phyloP scores from a whole-genome alignment of 2,329 filamentous ascomycete species.

The Fusarium sarcochroum region DNA sequence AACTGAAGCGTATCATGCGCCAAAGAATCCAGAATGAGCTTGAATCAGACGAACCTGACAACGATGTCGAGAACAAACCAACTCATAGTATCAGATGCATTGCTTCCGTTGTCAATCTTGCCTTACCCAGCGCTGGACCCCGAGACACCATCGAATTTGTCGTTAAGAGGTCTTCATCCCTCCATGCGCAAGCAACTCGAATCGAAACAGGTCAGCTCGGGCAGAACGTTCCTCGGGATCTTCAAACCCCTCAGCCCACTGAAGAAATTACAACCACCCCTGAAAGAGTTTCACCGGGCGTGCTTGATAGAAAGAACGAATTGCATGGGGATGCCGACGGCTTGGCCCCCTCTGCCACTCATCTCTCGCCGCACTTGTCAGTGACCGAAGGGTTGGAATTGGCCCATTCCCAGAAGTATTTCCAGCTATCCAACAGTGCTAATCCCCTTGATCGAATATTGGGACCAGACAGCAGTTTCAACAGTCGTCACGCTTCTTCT shows the following conservation, averaged over 20 bases:
- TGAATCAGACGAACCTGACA: conserved; percentile 60
- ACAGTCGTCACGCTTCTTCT: conserved; percentile 50
- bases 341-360: not conserved
- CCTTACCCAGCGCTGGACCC: conserved; percentile 57
- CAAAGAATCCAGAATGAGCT: conserved; percentile 72
- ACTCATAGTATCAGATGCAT: conserved; percentile 44
- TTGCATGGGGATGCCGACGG: not conserved
- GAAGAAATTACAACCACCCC: not conserved
- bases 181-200: not conserved
- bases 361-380: conserved; percentile 2
- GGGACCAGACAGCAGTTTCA: conserved; percentile 48
- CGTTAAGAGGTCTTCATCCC: conserved; percentile 31
- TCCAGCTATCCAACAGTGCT: conserved; percentile 38
- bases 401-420: conserved; percentile 27
- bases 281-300: not conserved
- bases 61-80: conserved; percentile 51
- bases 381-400: conserved; percentile 18
- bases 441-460: conserved; percentile 41
- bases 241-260: not conserved
- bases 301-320: not conserved
- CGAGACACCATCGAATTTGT: conserved; percentile 65
- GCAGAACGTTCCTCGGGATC: not conserved
- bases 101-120: conserved; percentile 49
- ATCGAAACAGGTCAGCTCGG: conserved; percentile 11
- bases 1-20: conserved; percentile 68